Percentiles rank a stretch among this genome's conserved stretches.
Evolutionary conservation across 2,329 filamentous ascomycete species (phyloP).

Genomic region (Aureobasidium sp.): DNA sequence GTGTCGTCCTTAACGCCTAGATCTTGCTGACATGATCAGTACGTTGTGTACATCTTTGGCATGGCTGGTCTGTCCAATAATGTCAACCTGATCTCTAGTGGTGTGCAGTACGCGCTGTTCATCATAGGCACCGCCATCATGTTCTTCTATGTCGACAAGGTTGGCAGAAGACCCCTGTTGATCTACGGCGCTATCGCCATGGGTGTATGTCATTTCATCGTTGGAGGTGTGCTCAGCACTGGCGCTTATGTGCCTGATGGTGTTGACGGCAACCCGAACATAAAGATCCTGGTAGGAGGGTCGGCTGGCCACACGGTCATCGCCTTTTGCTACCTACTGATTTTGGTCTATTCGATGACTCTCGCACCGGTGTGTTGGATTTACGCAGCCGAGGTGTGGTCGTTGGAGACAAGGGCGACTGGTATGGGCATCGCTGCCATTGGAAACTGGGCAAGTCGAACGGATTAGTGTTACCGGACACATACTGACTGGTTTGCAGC

Average conservation of each 20-base stretch:
- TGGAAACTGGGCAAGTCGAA: not conserved
- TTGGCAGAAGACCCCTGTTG: constrained; percentile 35
- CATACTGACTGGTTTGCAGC: not conserved
- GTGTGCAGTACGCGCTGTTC: constrained; percentile 38
- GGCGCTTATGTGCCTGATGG: constrained; percentile 39
- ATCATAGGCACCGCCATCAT: constrained; percentile 36
- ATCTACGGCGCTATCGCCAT: constrained; percentile 38
- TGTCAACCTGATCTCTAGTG: constrained; percentile 37
- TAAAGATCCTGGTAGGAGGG: constrained; percentile 48
- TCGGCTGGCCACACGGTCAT: constrained; percentile 55
- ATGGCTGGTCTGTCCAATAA: constrained; percentile 53
- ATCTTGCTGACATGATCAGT: constrained; percentile 39
- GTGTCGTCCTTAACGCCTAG: not conserved
- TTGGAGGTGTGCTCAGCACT: constrained; percentile 39
- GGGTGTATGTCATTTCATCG: constrained; percentile 42
- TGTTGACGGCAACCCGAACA: constrained; percentile 44
- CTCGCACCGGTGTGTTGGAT: constrained; percentile 17
- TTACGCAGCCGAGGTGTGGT: not conserved
- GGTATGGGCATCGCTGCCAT: not conserved
- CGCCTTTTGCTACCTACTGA: constrained; percentile 58
- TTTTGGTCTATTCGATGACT: constrained; percentile 58
- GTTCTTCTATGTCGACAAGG: constrained; percentile 38
- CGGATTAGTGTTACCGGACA: constrained; percentile 39
- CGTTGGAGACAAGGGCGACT: not conserved
- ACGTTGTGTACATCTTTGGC: constrained; percentile 54